Percentiles rank a stretch among this genome's conserved stretches.
Conservation (phyloP, 495 filamentous ascomycete genomes). For the Hapsidospora chrysogenum region DNA sequence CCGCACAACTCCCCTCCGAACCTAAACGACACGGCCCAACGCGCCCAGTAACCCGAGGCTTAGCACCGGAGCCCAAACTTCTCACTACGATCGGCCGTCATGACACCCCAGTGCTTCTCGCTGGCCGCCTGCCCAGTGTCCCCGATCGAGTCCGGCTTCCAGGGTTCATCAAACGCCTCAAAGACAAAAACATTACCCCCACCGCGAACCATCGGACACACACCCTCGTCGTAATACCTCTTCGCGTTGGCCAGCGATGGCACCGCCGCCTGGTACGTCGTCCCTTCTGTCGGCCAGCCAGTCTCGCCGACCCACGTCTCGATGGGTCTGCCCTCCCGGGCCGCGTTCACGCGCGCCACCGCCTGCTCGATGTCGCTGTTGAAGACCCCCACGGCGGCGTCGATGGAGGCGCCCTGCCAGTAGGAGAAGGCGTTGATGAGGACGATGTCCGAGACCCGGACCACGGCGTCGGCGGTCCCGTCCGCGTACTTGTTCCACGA, state of each 20-base stretch:
- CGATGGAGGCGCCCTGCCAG: constrained; percentile 54
- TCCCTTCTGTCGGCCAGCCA: constrained; percentile 39
- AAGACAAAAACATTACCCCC: constrained; percentile 69
- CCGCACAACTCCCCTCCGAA: too few species aligned
- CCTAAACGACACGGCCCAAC: too few species aligned
- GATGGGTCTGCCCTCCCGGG: constrained; percentile 37
- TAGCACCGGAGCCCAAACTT: constrained; percentile 51
- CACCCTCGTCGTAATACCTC: constrained; percentile 45
- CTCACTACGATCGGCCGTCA: constrained; percentile 38
- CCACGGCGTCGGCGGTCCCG: constrained; percentile 52
- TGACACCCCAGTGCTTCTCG: constrained; percentile 69
- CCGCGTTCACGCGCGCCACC: constrained; percentile 46
- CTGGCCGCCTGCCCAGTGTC: constrained; percentile 48
- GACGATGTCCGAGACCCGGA: constrained; percentile 47
- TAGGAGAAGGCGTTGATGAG: constrained; percentile 72
- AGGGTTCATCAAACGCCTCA: constrained; percentile 68
- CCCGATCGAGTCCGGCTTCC: constrained; percentile 56
- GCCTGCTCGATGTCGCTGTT: constrained; percentile 61
- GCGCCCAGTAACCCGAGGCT: too few species aligned
- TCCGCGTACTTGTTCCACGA: constrained; percentile 70
- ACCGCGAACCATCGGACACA: constrained; percentile 58
- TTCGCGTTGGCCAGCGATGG: constrained; percentile 44
- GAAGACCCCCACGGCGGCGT: constrained; percentile 51
- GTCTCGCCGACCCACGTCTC: constrained; percentile 69
- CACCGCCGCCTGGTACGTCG: constrained; percentile 44